phyloP scores from a whole-genome alignment of 495 filamentous ascomycete species.

The Podospora didyma region DNA sequence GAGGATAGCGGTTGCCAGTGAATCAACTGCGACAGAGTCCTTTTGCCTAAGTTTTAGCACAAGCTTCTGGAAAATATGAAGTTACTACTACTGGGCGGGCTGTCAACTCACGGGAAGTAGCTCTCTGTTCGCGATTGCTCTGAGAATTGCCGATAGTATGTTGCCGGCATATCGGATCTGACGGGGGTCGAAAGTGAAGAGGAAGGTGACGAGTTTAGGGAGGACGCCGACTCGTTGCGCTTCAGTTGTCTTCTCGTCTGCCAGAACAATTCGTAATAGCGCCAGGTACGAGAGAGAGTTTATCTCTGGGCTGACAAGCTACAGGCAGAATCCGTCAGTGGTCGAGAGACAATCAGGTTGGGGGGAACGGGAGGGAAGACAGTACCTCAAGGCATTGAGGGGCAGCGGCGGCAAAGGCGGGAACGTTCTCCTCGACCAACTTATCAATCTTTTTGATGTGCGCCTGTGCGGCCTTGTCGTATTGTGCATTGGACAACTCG shows the following conservation, averaged over 20 bases:
- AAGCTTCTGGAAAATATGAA: too few relatives aligned
- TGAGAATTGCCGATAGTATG: slow-evolving; percentile 28
- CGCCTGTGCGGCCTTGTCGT: slow-evolving; percentile 23
- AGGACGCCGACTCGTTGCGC: slow-evolving; percentile 25
- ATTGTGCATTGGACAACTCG: slow-evolving; percentile 13
- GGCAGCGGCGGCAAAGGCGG: slow-evolving; percentile 13
- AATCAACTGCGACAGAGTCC: slow-evolving; percentile 57
- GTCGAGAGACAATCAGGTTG: slow-evolving; percentile 6
- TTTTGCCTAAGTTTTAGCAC: slow-evolving; percentile 5
- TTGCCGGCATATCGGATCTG: slow-evolving; percentile 42
- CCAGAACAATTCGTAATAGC: slow-evolving; percentile 29
- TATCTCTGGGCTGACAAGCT: slow-evolving; percentile 33
- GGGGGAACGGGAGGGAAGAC: neutral
- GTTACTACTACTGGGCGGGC: too few relatives aligned
- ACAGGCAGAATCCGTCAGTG: slow-evolving; percentile 3
- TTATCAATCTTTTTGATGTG: slow-evolving; percentile 32
- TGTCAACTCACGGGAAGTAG: slow-evolving; percentile 33
- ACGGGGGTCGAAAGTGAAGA: slow-evolving; percentile 40
- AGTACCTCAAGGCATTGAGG: slow-evolving; percentile 32
- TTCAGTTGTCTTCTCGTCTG: slow-evolving; percentile 11
- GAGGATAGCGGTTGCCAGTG: slow-evolving; percentile 62
- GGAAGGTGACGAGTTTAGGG: slow-evolving; percentile 33
- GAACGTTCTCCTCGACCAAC: slow-evolving; percentile 26
- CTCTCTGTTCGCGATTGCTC: slow-evolving; percentile 18
- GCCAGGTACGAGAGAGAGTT: slow-evolving; percentile 44